These are phyloP conservation scores for Capsicum chinense DNA, from an alignment of 257 asterid species.

Conservation along the genomic window DNA sequence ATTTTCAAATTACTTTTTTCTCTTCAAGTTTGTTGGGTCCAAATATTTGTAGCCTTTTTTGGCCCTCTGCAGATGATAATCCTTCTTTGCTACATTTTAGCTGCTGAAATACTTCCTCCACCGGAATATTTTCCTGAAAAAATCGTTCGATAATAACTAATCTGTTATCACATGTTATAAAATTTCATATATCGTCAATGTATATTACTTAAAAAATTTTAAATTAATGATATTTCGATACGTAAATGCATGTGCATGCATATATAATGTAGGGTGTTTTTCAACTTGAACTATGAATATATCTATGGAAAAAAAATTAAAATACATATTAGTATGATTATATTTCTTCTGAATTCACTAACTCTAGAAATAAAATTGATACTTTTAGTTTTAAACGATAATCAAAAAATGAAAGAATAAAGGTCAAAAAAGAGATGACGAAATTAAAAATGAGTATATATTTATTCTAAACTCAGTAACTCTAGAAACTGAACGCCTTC, in stretches of 20 bases:
- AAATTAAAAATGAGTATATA: background rate
- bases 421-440: slow-evolving; percentile 3
- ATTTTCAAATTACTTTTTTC: slow-evolving; percentile 45
- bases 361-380: background rate
- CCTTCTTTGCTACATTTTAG: slow-evolving; percentile 71
- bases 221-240: background rate
- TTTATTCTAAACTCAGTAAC: background rate
- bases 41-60: slow-evolving; percentile 61
- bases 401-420: background rate
- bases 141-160: background rate
- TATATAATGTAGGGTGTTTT: background rate
- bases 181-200: background rate
- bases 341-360: background rate
- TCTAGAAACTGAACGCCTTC: background rate
- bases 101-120: slow-evolving; percentile 72
- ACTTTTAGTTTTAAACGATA: background rate
- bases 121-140: slow-evolving; percentile 65
- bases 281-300: background rate
- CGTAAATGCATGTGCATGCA: background rate
- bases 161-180: background rate
- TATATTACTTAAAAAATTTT: background rate
- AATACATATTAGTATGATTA: background rate
- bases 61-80: slow-evolving; percentile 62
- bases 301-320: background rate
- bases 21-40: slow-evolving; percentile 88